Base-by-base conservation (phyloP, 805 yeast genomes). In the Candida methanosorbosa region DNA sequence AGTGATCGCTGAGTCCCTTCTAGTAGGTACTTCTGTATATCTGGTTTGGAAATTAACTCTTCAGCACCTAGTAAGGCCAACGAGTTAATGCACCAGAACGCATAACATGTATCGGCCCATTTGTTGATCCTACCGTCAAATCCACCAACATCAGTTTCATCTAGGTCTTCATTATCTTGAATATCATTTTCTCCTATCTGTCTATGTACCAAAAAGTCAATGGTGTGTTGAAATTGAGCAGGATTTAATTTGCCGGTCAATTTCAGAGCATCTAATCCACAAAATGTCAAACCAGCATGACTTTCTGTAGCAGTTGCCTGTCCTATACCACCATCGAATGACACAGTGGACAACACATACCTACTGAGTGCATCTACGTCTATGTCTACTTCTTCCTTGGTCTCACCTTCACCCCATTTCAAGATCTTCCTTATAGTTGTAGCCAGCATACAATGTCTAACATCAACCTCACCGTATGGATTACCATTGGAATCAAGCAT, bases 41-140 rank as follows among this genome's bases (percentile, higher is more conserved):
- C 50, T 0, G 52, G 49, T 6, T 38, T 24, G 40, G 76, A 62
- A 1, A 70, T 43, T 12, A 74, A 48, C 0, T 39, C 37, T 0
- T 35, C 34, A 16, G 18, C 16, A 5, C 44, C 40, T 0, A 84
- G 45, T 12, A 80, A 44, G 2, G 50, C 45, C 40, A 85, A 58
- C 4, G 84, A 63, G 2, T 74, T 88, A 13, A 75, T 47, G 30
- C 75, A 71, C 96, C 96, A 87, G 67, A 86, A 87, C 6, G 81
- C 72, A 50, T 87, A 87, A 59, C 97, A 87, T 0, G 94, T 81
- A 55, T 87, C 97, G 4, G 81, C 81, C 38, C 66, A 70, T 53
- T 87, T 87, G 53, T 85, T 85, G n/a, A 73, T 76, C 31, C 97
- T 64, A 1, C 97, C 97, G 54, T 86, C 84, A 51, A 83, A 77